A percentile compares a stretch with the other conserved stretches of the same genome.
These are phyloP conservation scores for Rhodotorula graminis DNA, from an alignment of 768 basidiomycete genomes.

Conservation along the genomic window DNA sequence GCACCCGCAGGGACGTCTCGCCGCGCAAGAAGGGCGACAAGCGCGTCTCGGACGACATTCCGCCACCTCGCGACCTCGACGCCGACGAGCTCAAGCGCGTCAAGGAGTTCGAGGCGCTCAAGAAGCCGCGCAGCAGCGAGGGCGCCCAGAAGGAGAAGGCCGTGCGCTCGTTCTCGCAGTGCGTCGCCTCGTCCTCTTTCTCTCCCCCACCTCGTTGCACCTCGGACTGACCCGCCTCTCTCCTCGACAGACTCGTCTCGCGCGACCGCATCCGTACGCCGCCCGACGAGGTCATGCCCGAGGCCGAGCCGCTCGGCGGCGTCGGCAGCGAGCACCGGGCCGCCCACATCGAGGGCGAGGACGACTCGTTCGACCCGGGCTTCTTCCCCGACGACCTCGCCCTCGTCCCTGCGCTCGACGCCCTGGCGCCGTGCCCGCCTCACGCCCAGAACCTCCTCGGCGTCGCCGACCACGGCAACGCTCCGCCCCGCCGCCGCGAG, in stretches of 20 bases:
- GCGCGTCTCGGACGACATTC: conserved; percentile 9
- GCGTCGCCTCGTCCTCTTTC: background rate
- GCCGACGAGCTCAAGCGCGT: background rate
- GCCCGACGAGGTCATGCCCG: background rate
- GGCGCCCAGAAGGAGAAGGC: background rate
- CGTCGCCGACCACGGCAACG: too few species aligned
- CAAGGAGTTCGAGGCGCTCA: background rate
- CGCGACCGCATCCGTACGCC: background rate
- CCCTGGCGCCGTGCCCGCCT: background rate
- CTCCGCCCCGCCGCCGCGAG: too few species aligned
- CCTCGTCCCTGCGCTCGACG: background rate
- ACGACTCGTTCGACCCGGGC: background rate
- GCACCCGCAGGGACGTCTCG: background rate
- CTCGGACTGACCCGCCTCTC: background rate
- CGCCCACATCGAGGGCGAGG: background rate
- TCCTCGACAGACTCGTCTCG: background rate
- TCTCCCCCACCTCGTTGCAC: background rate
- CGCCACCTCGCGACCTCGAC: conserved; percentile 1
- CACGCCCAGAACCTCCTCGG: background rate
- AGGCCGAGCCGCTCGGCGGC: too few species aligned
- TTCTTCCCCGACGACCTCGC: background rate
- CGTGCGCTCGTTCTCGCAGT: background rate
- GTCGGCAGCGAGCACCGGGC: background rate
- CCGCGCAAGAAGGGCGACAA: conserved; percentile 1
- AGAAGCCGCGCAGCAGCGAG: background rate